Conservation (phyloP, 768 basidiomycete species). For the Trametes cubensis region DNA sequence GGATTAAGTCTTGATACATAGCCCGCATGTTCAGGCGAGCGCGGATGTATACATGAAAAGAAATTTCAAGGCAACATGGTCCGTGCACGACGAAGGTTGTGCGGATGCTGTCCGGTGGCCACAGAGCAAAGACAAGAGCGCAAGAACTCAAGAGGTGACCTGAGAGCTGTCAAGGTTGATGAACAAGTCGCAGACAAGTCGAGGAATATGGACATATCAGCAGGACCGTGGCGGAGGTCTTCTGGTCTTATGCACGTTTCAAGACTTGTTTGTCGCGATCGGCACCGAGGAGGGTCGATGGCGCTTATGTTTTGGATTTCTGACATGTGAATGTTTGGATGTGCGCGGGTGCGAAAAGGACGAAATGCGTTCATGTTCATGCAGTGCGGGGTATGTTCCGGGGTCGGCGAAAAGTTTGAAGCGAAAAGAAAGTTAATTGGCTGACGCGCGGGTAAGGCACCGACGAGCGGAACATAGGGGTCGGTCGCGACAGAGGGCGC, state of each 20-base stretch:
- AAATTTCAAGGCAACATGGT: no score
- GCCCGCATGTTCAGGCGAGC: neutral
- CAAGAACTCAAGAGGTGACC: no score
- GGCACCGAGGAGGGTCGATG: neutral
- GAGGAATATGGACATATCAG: neutral
- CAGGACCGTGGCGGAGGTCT: neutral
- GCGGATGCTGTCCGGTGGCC: neutral
- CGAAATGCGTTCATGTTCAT: neutral
- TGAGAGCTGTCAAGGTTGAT: neutral
- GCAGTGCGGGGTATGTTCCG: neutral
- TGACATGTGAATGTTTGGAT: neutral
- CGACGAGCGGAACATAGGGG: neutral
- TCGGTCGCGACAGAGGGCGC: neutral
- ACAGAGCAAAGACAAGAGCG: neutral
- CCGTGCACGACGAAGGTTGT: no score
- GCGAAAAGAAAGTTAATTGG: neutral
- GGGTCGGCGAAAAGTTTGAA: neutral
- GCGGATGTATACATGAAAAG: neutral
- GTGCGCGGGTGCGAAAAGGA: neutral
- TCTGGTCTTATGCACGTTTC: neutral
- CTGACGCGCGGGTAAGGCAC: neutral
- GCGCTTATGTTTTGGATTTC: neutral
- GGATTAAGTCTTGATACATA: neutral
- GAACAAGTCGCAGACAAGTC: neutral
- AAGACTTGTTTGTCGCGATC: neutral